These are phyloP conservation scores for Termitomyces sp. DNA, from an alignment of 768 basidiomycete genomes.

Conservation along the genomic window DNA sequence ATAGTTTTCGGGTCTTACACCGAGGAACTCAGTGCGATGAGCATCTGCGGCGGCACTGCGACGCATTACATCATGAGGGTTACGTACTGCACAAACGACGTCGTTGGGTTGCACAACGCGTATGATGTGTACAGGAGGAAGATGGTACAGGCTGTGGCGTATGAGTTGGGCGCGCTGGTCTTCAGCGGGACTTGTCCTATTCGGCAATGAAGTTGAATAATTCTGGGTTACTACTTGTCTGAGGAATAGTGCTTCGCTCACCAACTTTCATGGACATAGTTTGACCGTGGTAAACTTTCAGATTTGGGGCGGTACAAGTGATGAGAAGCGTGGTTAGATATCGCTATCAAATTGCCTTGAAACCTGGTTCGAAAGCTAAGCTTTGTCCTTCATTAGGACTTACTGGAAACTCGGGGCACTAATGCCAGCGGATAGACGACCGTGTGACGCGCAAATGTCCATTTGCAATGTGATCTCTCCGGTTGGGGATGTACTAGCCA, in stretches of 20 bases:
- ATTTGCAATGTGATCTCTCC: too few relatives aligned
- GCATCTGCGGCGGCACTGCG: slow-evolving; percentile 10
- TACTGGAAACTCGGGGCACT: too few relatives aligned
- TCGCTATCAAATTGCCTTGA: background rate
- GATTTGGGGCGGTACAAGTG: background rate
- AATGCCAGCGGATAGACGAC: too few relatives aligned
- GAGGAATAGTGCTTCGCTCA: background rate
- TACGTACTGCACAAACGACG: slow-evolving; percentile 2
- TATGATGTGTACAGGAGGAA: background rate
- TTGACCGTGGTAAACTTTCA: background rate
- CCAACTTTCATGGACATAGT: background rate
- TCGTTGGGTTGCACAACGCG: background rate
- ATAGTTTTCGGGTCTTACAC: background rate
- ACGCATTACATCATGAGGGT: slow-evolving; percentile 2
- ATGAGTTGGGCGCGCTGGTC: slow-evolving; percentile 1
- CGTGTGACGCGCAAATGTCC: too few relatives aligned
- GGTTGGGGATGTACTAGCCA: too few relatives aligned
- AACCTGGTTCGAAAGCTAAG: background rate
- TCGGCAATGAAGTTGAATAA: background rate
- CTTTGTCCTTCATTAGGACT: background rate
- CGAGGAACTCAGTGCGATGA: slow-evolving; percentile 4
- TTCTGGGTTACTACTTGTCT: background rate
- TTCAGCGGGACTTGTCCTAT: slow-evolving; percentile 11
- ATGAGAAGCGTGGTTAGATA: background rate
- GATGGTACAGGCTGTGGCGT: background rate